Percentiles rank a stretch among this genome's conserved stretches.
These are phyloP conservation scores for Kalmanozyma brasiliensis DNA, from an alignment of 1,284 basidiomycete genomes.

Conservation along the genomic window DNA sequence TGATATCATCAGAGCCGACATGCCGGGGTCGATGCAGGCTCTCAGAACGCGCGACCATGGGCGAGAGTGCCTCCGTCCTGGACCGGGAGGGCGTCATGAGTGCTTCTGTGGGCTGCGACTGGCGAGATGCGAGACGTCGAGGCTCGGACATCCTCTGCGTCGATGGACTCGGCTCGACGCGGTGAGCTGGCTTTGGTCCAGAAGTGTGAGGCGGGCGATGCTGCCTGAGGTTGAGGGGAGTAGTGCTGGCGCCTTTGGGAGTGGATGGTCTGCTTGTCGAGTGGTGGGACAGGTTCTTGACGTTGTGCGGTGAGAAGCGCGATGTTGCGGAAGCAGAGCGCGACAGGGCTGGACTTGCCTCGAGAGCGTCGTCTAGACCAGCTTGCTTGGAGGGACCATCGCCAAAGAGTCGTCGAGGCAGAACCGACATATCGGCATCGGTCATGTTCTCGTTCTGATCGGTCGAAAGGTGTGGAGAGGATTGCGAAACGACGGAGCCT, in stretches of 20 bases:
- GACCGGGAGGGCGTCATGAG: constrained; percentile 22
- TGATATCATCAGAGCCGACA: not conserved
- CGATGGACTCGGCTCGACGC: constrained; percentile 37
- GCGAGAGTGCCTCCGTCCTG: not conserved
- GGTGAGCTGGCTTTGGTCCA: constrained; percentile 32
- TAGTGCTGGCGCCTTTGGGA: constrained; percentile 29
- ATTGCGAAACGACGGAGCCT: constrained; percentile 29
- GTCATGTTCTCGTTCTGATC: constrained; percentile 17
- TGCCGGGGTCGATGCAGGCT: not conserved
- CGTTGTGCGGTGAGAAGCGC: constrained; percentile 36
- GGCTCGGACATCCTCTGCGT: constrained; percentile 36
- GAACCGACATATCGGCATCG: constrained; percentile 11
- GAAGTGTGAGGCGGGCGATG: constrained; percentile 40
- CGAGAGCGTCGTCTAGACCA: constrained; percentile 16
- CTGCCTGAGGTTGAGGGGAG: constrained; percentile 26
- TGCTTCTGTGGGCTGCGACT: not conserved
- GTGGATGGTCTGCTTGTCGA: constrained; percentile 19
- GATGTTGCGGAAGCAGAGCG: constrained; percentile 4
- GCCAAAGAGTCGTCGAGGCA: constrained; percentile 29
- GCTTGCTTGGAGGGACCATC: constrained; percentile 3
- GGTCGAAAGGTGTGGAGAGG: constrained; percentile 7
- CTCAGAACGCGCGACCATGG: too few relatives aligned
- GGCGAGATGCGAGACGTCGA: constrained; percentile 2
- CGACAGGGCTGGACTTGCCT: constrained; percentile 22
- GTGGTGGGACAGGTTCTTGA: constrained; percentile 33